Evolutionary conservation across 352 stramenopile genomes (phyloP).

Genomic region (Phytophthora parvispora): DNA sequence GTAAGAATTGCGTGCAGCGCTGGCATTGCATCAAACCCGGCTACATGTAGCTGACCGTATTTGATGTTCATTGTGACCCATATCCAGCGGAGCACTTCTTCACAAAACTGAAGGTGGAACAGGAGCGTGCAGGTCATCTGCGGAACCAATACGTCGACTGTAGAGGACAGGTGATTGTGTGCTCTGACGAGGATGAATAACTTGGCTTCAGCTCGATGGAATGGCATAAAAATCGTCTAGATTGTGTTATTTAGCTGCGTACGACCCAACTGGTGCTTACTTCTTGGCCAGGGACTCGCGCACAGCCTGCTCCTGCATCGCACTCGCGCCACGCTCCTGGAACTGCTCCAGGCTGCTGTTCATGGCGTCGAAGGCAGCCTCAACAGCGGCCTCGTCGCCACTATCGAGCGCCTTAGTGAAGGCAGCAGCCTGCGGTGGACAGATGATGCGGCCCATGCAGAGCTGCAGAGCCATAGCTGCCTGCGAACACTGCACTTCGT

Average conservation of each 20-base stretch:
- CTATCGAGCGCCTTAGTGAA: constrained; percentile 82
- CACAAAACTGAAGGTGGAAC: constrained; percentile 51
- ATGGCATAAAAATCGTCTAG: constrained; percentile 39
- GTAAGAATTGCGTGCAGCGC: constrained; percentile 34
- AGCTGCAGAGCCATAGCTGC: constrained; percentile 90
- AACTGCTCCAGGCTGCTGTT: constrained; percentile 82
- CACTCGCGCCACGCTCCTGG: constrained; percentile 78
- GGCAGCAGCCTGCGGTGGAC: constrained; percentile 63
- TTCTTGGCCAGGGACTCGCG: constrained; percentile 70
- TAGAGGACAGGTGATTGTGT: constrained; percentile 62
- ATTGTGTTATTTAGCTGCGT: constrained; percentile 39
- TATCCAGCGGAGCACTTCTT: constrained; percentile 57
- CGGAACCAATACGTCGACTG: constrained; percentile 72
- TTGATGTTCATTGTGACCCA: constrained; percentile 8
- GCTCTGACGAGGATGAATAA: constrained; percentile 40
- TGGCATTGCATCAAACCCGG: background rate
- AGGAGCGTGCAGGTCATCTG: constrained; percentile 60
- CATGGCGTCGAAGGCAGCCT: constrained; percentile 82
- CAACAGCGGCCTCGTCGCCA: constrained; percentile 72
- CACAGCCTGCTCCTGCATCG: constrained; percentile 81
- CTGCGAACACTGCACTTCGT: constrained; percentile 85
- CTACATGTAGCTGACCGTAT: constrained; percentile 1
- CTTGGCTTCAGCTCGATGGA: background rate
- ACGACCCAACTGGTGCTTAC: constrained; percentile 24
- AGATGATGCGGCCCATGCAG: constrained; percentile 92